phyloP scores from a whole-genome alignment of 2,329 filamentous ascomycete genomes.

The Nothophoma quercina region DNA sequence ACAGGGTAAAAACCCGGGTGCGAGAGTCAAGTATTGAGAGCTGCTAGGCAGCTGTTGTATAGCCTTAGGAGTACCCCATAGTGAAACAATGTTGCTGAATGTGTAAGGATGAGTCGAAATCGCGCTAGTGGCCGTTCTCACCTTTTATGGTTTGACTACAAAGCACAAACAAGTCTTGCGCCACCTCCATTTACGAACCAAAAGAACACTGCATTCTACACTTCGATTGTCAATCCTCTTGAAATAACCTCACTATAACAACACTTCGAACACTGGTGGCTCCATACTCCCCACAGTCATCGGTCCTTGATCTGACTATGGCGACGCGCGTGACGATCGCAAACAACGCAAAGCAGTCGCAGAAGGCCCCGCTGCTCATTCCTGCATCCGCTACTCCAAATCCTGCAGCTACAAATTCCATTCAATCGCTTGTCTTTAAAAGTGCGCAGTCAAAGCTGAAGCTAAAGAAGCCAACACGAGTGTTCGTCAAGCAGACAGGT shows the following conservation, averaged over 20 bases:
- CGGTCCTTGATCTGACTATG: no score
- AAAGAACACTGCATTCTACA: no score
- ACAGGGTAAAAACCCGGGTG: no score
- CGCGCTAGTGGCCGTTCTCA: constrained; percentile 1
- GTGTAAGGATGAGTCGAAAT: constrained; percentile 13
- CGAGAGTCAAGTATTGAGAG: no score
- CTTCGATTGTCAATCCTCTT: no score
- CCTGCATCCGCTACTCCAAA: constrained; percentile 25
- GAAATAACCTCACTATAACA: no score
- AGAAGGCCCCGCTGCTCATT: constrained; percentile 38
- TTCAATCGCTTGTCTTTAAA: constrained; percentile 38
- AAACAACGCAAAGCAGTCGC: constrained; percentile 42
- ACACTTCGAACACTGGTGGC: no score
- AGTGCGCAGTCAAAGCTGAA: constrained; percentile 41
- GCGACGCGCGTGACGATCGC: constrained; percentile 41
- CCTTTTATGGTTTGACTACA: constrained; percentile 1
- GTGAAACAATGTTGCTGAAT: constrained; percentile 4
- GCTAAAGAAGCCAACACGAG: constrained; percentile 37
- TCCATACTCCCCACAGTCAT: no score
- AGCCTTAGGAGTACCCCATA: no score
- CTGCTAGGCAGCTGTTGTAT: no score
- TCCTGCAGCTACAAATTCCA: constrained; percentile 27
- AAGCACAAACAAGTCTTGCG: constrained; percentile 7
- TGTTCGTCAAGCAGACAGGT: constrained; percentile 37
- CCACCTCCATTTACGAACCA: neutral